phyloP scores from a whole-genome alignment of 2,329 filamentous ascomycete genomes.

The Fusarium pseudonygamai region DNA sequence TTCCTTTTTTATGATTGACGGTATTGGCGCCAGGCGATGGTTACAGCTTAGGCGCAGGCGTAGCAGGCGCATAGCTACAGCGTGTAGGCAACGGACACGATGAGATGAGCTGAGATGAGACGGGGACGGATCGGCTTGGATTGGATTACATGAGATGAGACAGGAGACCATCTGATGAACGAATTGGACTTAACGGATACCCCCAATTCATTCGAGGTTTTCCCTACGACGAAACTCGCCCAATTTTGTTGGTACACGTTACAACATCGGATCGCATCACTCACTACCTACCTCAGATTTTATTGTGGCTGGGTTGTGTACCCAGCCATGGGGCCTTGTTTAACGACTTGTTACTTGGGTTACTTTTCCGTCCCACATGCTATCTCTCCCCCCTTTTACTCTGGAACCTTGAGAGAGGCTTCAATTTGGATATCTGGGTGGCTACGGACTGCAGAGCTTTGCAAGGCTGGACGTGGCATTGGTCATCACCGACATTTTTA shows the following conservation, averaged over 20 bases:
- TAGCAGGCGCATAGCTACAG: slow-evolving; percentile 26
- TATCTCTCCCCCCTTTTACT: not conserved
- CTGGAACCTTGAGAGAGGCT: not conserved
- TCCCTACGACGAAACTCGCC: slow-evolving; percentile 25
- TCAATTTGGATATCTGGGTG: not conserved
- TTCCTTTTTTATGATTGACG: slow-evolving; percentile 40
- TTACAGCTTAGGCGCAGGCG: slow-evolving; percentile 29
- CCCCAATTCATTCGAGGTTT: slow-evolving; percentile 28
- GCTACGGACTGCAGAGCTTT: slow-evolving; percentile 16
- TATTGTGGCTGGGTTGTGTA: slow-evolving; percentile 12
- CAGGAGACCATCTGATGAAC: slow-evolving; percentile 28
- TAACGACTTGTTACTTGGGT: slow-evolving; percentile 34
- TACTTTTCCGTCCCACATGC: slow-evolving; percentile 25
- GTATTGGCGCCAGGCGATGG: slow-evolving; percentile 34
- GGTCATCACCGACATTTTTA: slow-evolving; percentile 36
- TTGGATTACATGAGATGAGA: slow-evolving; percentile 33
- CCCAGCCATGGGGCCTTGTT: slow-evolving; percentile 14
- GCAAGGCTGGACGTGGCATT: slow-evolving; percentile 31
- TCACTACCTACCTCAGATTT: slow-evolving; percentile 9
- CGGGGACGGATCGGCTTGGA: slow-evolving; percentile 33
- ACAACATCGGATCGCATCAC: slow-evolving; percentile 16
- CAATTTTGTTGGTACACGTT: slow-evolving; percentile 15
- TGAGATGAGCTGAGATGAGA: slow-evolving; percentile 32
- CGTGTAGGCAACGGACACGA: slow-evolving; percentile 35
- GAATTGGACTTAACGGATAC: slow-evolving; percentile 38